A percentile compares a stretch with the other conserved stretches of the same genome.
These are phyloP conservation scores for Aspergillus bridgeri DNA, from an alignment of 495 filamentous ascomycete species.

Conservation along the genomic window DNA sequence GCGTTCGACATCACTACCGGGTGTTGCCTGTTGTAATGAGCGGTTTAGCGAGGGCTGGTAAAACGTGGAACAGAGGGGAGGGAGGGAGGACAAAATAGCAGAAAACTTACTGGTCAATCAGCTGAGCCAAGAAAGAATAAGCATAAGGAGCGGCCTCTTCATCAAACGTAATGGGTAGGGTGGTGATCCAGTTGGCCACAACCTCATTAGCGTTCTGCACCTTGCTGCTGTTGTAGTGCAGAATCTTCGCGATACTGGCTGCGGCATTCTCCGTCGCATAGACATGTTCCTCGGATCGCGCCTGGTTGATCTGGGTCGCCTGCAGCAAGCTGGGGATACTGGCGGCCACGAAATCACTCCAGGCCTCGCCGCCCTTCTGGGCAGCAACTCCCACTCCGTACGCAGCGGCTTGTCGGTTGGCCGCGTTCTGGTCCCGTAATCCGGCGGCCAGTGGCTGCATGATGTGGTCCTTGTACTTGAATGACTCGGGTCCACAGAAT, in stretches of 20 bases:
- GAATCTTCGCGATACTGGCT: slow-evolving; percentile 92
- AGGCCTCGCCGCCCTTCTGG: slow-evolving; percentile 80
- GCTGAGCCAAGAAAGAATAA: slow-evolving; percentile 83
- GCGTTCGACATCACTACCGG: slow-evolving; percentile 73
- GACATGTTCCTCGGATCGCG: slow-evolving; percentile 87
- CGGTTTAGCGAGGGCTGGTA: slow-evolving; percentile 1
- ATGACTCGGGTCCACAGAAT: slow-evolving; percentile 84
- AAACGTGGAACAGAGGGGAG: neutral
- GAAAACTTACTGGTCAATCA: slow-evolving; percentile 89
- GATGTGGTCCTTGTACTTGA: slow-evolving; percentile 78
- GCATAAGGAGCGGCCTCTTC: slow-evolving; percentile 97
- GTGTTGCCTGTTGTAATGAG: slow-evolving; percentile 64
- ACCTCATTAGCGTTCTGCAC: slow-evolving; percentile 70
- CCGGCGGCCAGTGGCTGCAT: slow-evolving; percentile 79
- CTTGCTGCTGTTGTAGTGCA: slow-evolving; percentile 79
- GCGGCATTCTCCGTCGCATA: slow-evolving; percentile 98
- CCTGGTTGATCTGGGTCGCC: slow-evolving; percentile 71
- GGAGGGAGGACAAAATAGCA: too few species aligned
- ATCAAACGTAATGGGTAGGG: slow-evolving; percentile 87
- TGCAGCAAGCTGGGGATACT: slow-evolving; percentile 79
- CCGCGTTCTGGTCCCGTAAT: slow-evolving; percentile 76
- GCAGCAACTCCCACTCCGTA: slow-evolving; percentile 97
- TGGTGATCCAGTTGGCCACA: slow-evolving; percentile 78
- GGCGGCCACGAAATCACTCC: slow-evolving; percentile 77
- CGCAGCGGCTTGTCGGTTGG: slow-evolving; percentile 92